Conservation (phyloP, 371 early-diverging fungal genomes). For the Circinella umbellata region DNA sequence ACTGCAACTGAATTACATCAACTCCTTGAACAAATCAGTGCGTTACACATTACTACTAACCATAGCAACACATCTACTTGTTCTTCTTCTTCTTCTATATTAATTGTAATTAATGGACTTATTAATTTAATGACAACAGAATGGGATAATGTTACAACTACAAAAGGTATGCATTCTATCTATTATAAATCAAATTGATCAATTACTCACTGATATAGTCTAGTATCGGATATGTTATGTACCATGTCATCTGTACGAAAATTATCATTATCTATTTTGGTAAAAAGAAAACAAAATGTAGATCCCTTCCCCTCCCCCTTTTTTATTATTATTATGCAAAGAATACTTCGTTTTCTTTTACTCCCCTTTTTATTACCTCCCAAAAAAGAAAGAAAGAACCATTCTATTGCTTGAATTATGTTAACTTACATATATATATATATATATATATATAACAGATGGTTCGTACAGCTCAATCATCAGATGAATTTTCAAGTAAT, state of each 20-base stretch:
- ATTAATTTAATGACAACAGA: background rate
- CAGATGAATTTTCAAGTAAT: background rate
- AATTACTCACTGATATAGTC: too few relatives aligned
- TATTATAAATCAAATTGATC: too few relatives aligned
- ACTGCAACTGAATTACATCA: slow-evolving; percentile 1
- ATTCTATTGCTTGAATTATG: too few relatives aligned
- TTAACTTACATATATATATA: background rate
- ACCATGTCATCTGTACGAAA: slow-evolving; percentile 10
- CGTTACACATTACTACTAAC: background rate
- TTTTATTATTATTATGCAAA: background rate
- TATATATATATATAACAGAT: background rate
- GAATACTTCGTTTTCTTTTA: background rate
- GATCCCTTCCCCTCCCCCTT: background rate
- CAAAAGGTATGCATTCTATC: too few relatives aligned
- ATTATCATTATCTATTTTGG: slow-evolving; percentile 10
- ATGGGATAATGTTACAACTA: background rate
- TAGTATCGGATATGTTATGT: slow-evolving; percentile 4
- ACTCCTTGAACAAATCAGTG: slow-evolving; percentile 4
- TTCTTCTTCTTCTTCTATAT: background rate
- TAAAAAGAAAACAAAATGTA: background rate
- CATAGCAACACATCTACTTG: background rate
- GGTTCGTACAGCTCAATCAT: background rate
- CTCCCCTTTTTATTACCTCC: too few relatives aligned
- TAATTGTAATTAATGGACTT: background rate
- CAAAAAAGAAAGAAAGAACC: background rate